Evolutionary conservation across 2,329 filamentous ascomycete species (phyloP), one percentile per base, ranked within the genome.

Genomic region (Diaporthe humulicola): DNA sequence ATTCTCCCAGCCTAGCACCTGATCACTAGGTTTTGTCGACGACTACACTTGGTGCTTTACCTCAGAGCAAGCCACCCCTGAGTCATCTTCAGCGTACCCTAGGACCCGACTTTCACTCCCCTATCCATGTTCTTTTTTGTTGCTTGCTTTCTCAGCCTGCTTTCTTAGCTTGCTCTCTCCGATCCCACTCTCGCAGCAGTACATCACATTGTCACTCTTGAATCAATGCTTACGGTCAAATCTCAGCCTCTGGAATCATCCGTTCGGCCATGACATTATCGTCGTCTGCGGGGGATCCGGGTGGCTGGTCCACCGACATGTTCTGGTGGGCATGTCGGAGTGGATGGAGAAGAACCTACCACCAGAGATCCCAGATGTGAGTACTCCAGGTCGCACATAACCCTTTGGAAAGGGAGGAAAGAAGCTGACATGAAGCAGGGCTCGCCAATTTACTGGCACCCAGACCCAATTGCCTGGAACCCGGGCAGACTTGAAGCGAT

Each of bases 401-500:
- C 30, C 30, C 28, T 12, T 5, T 22, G 15, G 22, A 28, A n/a
- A 25, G 45, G 17, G 6, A 5, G 8, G 5, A 17, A 71, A 2
- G n/a, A 12, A 25, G 33, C 75, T 75, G 42, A 75, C 50, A 30
- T 14, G 14, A 36, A 22, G 9, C 38, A 76, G 75, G 69, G 61
- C 12, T 50, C 36, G 2, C 50, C 67, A 4, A 67, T 70, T 0
- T 22, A 45, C 42, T 75, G 71, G 74, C 14, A 73, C 12, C 76
- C 78, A 10, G n/a, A 76, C 25, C 77, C 78, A 7, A 36, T 72
- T 40, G 28, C 36, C 17, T 79, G 80, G 66, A 54, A 77, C 28
- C 45, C 70, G 0, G 72, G 71, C 14, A 75, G 78, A 60, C 74
- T 82, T 5, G 74, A 73, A 33, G 73, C 71, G 25, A 78, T 78